Conservation (phyloP, 1,284 basidiomycete genomes). For the Volvariella surrecta region DNA sequence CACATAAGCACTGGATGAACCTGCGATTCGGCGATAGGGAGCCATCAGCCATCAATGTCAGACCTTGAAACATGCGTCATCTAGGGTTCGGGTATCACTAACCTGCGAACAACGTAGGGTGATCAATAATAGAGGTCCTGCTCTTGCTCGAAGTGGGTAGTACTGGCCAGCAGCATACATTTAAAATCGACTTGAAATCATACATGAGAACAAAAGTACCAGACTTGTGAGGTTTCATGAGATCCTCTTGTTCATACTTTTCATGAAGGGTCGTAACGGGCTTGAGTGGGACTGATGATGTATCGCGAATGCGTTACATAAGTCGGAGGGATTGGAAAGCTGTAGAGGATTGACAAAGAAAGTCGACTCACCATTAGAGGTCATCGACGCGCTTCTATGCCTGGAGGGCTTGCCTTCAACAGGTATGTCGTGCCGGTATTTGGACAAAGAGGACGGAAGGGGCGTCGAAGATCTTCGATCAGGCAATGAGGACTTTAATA, state of each 20-base stretch:
- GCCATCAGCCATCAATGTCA: slow-evolving; percentile 8
- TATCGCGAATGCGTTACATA: background rate
- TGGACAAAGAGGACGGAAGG: slow-evolving; percentile 9
- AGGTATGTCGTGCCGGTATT: slow-evolving; percentile 7
- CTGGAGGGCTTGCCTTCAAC: slow-evolving; percentile 7
- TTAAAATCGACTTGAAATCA: background rate
- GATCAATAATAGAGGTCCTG: slow-evolving; percentile 8
- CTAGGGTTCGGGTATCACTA: background rate
- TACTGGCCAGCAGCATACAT: background rate
- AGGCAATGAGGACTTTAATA: slow-evolving; percentile 12
- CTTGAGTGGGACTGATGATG: background rate
- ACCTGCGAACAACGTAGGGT: slow-evolving; percentile 8
- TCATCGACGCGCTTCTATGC: slow-evolving; percentile 15
- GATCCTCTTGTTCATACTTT: background rate
- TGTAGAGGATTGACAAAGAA: slow-evolving; percentile 5
- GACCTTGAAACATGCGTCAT: background rate
- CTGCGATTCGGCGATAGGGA: slow-evolving; percentile 7
- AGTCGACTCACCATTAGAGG: slow-evolving; percentile 14
- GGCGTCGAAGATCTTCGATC: slow-evolving; percentile 17
- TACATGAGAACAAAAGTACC: background rate
- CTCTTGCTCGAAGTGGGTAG: slow-evolving; percentile 8
- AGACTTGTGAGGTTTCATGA: background rate
- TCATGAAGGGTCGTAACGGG: background rate
- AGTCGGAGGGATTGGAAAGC: slow-evolving; percentile 2
- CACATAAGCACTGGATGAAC: slow-evolving; percentile 9